Percentiles rank a stretch among this genome's conserved stretches.
phyloP scores from a whole-genome alignment of 768 basidiomycete species.

The Suillus sp. region DNA sequence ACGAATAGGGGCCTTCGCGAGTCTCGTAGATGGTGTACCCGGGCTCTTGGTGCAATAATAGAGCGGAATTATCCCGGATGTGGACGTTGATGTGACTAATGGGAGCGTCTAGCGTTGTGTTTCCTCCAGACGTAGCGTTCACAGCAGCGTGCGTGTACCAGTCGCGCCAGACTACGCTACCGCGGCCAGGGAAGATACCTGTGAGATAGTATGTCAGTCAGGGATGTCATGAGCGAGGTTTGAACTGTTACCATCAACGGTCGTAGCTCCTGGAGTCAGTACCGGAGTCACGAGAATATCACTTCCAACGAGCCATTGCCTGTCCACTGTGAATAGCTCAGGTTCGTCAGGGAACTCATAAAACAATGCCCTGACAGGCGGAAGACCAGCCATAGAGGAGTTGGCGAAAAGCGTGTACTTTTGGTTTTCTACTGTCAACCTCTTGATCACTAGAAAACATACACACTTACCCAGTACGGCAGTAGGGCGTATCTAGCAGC shows the following conservation, averaged over 20 bases:
- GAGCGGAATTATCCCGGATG: conserved; percentile 65
- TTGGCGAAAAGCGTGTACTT: conserved; percentile 78
- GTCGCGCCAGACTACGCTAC: conserved; percentile 64
- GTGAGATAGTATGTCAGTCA: neutral
- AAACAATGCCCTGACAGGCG: conserved; percentile 75
- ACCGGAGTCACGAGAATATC: conserved; percentile 80
- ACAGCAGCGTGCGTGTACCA: conserved; percentile 70
- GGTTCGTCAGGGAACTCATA: conserved; percentile 77
- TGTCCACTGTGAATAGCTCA: conserved; percentile 59
- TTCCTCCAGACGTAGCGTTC: conserved; percentile 41
- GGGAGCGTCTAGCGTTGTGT: conserved; percentile 61
- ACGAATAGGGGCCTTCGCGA: conserved; percentile 56
- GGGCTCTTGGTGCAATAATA: conserved; percentile 64
- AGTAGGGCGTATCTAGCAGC: conserved; percentile 68
- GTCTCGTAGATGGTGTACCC: conserved; percentile 73
- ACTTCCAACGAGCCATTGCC: conserved; percentile 72
- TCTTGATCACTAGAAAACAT: neutral
- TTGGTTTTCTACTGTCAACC: conserved; percentile 9
- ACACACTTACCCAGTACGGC: conserved; percentile 71
- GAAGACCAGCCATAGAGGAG: conserved; percentile 62
- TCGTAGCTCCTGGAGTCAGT: conserved; percentile 63
- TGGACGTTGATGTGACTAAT: conserved; percentile 81
- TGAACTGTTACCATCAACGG: conserved; percentile 56
- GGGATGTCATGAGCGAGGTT: neutral
- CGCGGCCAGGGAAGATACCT: conserved; percentile 70